A percentile compares a stretch with the other conserved stretches of the same genome.
These are phyloP conservation scores for Aspergillus sergii DNA, from an alignment of 2,329 filamentous ascomycete genomes.

Conservation along the genomic window DNA sequence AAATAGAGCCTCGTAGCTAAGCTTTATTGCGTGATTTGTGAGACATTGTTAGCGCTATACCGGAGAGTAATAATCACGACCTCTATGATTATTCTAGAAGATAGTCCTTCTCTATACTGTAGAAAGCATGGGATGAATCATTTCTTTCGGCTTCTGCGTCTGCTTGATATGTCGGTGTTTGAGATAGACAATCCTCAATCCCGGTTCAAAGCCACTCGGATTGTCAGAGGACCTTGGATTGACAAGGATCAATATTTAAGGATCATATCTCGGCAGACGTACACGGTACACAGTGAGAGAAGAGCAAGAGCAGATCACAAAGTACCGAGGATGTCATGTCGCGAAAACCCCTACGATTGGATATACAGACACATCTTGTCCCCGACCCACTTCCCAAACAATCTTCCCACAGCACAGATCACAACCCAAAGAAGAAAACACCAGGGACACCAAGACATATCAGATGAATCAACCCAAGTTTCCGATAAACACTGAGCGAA, in stretches of 20 bases:
- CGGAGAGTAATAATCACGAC: neutral
- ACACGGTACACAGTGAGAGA: too few species aligned
- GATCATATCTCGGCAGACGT: neutral
- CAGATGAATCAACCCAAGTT: neutral
- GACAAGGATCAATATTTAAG: neutral
- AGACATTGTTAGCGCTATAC: neutral
- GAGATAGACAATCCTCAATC: neutral
- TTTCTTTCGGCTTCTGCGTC: neutral
- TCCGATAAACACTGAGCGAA: neutral
- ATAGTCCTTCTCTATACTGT: neutral
- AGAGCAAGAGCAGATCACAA: neutral
- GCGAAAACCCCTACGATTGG: neutral
- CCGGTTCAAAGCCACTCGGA: neutral
- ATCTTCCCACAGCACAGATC: neutral
- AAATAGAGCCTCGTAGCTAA: neutral
- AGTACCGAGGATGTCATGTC: neutral
- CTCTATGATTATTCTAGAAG: neutral
- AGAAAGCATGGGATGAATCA: rapidly evolving
- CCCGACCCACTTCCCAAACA: neutral
- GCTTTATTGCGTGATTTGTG: neutral
- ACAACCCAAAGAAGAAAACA: neutral
- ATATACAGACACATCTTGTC: neutral
- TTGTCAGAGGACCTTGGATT: neutral
- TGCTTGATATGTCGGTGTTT: neutral
- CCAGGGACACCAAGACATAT: neutral